Conservation (phyloP, 2,329 filamentous ascomycete genomes). For the Drechslerella coelobrocha region DNA sequence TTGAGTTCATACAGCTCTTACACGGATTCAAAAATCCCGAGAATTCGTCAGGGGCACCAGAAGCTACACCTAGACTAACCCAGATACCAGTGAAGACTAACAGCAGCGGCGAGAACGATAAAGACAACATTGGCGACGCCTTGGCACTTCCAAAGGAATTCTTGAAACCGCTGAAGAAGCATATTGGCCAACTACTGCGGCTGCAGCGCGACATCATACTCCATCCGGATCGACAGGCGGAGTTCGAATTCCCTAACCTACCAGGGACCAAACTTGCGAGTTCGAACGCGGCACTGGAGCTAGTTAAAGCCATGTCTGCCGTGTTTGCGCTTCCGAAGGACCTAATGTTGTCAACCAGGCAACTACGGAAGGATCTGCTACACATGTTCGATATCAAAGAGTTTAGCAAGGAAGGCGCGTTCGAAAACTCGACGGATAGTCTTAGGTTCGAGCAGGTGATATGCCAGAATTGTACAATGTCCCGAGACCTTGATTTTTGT, state of each 20-base stretch:
- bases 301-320: slow-evolving; percentile 93
- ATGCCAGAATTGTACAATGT: slow-evolving; percentile 88
- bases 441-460: slow-evolving; percentile 77
- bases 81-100: slow-evolving; percentile 69
- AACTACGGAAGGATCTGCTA: slow-evolving; percentile 87
- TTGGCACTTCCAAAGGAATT: slow-evolving; percentile 81
- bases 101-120: slow-evolving; percentile 56
- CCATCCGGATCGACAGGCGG: slow-evolving; percentile 82
- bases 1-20: slow-evolving; percentile 96
- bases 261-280: slow-evolving; percentile 71
- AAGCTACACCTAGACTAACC: slow-evolving; percentile 65
- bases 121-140: slow-evolving; percentile 65
- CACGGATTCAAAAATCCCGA: slow-evolving; percentile 77
- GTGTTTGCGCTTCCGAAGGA: slow-evolving; percentile 89
- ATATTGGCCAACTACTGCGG: slow-evolving; percentile 79
- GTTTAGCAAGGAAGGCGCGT: slow-evolving; percentile 86
- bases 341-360: slow-evolving; percentile 83
- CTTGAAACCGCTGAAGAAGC: slow-evolving; percentile 87
- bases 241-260: slow-evolving; percentile 83
- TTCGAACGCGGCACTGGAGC: slow-evolving; percentile 80
- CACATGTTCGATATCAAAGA: slow-evolving; percentile 92
- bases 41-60: slow-evolving; percentile 59
- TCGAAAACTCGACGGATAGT: slow-evolving; percentile 80
- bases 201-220: slow-evolving; percentile 87
- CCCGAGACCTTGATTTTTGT: slow-evolving; percentile 88